Conservation (phyloP, 169 alveolate species). For the Plasmodium fragile region DNA sequence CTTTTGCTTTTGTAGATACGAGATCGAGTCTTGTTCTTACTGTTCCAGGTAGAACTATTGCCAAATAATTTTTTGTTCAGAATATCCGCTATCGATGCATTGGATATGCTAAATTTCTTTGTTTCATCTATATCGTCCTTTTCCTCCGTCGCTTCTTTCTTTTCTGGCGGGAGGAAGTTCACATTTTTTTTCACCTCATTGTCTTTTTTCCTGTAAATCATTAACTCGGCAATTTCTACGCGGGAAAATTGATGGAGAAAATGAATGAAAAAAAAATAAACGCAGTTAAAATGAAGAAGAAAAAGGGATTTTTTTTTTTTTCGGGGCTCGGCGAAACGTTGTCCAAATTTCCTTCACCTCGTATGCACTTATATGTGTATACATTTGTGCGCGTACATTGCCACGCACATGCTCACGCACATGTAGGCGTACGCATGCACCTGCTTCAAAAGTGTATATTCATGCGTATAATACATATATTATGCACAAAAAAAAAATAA, state of each 20-base stretch:
- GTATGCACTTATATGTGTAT: neutral
- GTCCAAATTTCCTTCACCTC: neutral
- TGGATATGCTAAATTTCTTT: constrained; percentile 10
- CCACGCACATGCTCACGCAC: neutral
- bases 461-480: constrained; percentile 2
- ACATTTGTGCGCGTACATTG: neutral
- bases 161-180: constrained; percentile 1
- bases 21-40: neutral
- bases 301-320: neutral
- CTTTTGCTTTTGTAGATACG: neutral
- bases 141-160: neutral
- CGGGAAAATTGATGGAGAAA: neutral
- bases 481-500: constrained; percentile 6
- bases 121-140: neutral
- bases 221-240: constrained; percentile 40
- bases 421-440: constrained; percentile 1
- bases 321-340: neutral
- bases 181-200: constrained; percentile 19
- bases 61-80: constrained; percentile 41
- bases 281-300: neutral
- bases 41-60: neutral
- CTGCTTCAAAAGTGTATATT: neutral
- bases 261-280: neutral
- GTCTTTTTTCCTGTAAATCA: constrained; percentile 16
- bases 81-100: constrained; percentile 32